A percentile compares a stretch with the other conserved stretches of the same genome.
Evolutionary conservation across 1,139 yeast genomes (phyloP).

Genomic region (Sugiyamaella grinbergsii): DNA sequence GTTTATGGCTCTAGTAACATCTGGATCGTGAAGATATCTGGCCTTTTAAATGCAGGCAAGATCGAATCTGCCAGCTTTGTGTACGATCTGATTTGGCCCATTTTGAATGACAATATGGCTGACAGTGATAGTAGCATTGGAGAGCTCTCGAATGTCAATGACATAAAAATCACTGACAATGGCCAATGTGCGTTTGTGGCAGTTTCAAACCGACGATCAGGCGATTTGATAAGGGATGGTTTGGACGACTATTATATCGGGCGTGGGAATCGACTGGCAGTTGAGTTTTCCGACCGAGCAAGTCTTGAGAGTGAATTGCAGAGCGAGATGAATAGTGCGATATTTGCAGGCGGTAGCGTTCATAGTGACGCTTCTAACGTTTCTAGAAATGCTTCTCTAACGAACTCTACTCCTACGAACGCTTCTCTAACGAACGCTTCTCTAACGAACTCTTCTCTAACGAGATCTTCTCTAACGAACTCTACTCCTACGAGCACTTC

Average conservation of each 20-base stretch:
- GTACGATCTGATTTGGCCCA: background rate
- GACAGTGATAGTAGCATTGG: background rate
- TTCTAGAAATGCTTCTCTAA: no score
- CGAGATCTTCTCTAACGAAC: no score
- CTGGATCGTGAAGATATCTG: conserved; percentile 9
- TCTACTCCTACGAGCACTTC: no score
- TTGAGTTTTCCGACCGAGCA: conserved; percentile 23
- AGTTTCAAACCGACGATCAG: conserved; percentile 22
- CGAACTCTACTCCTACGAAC: no score
- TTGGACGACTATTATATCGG: conserved; percentile 32
- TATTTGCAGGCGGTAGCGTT: no score
- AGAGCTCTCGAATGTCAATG: background rate
- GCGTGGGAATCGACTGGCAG: conserved; percentile 29
- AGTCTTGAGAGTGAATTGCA: conserved; percentile 2
- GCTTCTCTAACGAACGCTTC: no score
- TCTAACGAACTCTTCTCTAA: no score
- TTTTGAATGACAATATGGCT: background rate
- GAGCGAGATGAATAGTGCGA: background rate
- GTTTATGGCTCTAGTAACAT: background rate
- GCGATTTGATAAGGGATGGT: conserved; percentile 25
- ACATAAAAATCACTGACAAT: conserved; percentile 8
- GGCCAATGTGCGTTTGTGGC: conserved; percentile 22
- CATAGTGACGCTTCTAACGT: no score
- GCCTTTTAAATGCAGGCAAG: background rate
- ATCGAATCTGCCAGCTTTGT: conserved; percentile 6